A percentile compares a stretch with the other conserved stretches of the same genome.
These are phyloP conservation scores for Neurospora tetrasperma DNA, from an alignment of 495 filamentous ascomycete species.

Conservation along the genomic window DNA sequence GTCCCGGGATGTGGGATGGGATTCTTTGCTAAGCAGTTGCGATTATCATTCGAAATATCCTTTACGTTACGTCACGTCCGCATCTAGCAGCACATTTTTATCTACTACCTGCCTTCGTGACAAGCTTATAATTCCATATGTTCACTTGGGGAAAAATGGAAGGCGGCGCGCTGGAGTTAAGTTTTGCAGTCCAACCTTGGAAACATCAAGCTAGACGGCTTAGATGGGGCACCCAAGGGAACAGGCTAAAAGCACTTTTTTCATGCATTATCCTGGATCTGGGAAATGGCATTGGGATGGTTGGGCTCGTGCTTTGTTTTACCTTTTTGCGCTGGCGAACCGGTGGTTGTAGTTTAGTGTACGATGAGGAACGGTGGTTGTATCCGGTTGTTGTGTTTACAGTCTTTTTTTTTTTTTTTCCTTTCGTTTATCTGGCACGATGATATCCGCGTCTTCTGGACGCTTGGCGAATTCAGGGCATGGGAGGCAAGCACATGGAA, in stretches of 20 bases:
- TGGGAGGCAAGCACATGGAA: not conserved
- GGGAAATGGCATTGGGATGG: constrained; percentile 19
- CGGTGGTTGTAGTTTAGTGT: not conserved
- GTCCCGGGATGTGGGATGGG: constrained; percentile 52
- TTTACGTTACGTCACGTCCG: not conserved
- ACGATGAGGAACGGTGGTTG: not conserved
- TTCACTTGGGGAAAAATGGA: constrained; percentile 6
- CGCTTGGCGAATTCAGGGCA: not conserved
- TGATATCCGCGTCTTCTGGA: not conserved
- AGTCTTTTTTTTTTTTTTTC: not conserved
- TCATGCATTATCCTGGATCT: constrained; percentile 26
- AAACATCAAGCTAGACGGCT: constrained; percentile 24
- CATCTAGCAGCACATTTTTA: constrained; percentile 3
- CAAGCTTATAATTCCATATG: constrained; percentile 22
- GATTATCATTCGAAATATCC: not conserved
- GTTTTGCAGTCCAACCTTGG: constrained; percentile 18
- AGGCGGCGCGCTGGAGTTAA: constrained; percentile 11
- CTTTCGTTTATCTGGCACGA: not conserved
- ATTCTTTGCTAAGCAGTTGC: constrained; percentile 32
- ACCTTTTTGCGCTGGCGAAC: not conserved
- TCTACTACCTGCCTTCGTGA: constrained; percentile 17
- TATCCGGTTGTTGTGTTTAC: not conserved
- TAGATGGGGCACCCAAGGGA: constrained; percentile 16
- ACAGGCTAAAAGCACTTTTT: constrained; percentile 22
- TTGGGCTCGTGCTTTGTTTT: not conserved